Conservation (phyloP, 2,329 filamentous ascomycete genomes). For the Xylogone sp. region DNA sequence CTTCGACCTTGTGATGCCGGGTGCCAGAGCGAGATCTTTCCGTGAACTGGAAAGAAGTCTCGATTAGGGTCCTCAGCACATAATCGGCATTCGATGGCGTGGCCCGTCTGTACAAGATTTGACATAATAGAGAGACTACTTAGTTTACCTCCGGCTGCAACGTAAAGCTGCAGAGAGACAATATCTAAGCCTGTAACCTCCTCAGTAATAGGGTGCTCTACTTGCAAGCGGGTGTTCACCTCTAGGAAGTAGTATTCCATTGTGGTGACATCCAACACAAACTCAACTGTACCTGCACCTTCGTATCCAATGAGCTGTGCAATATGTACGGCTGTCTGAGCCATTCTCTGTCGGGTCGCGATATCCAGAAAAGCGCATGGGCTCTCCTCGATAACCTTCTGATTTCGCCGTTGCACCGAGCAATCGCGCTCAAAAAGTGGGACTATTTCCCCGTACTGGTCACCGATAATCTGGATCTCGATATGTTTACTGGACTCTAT, state of each 20-base stretch:
- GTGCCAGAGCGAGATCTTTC: slow-evolving; percentile 31
- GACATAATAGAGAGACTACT: neutral
- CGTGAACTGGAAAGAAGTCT: slow-evolving; percentile 34
- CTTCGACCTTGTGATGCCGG: slow-evolving; percentile 33
- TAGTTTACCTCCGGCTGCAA: slow-evolving; percentile 24
- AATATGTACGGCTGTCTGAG: slow-evolving; percentile 40
- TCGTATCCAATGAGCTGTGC: slow-evolving; percentile 50
- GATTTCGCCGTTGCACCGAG: slow-evolving; percentile 63
- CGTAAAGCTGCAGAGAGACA: slow-evolving; percentile 27
- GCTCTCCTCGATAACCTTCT: slow-evolving; percentile 70
- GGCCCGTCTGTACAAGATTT: slow-evolving; percentile 25
- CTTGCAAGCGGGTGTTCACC: slow-evolving; percentile 18
- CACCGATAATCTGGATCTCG: slow-evolving; percentile 66
- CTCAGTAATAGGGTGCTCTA: slow-evolving; percentile 20
- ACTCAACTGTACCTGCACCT: slow-evolving; percentile 58
- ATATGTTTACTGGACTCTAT: slow-evolving; percentile 57
- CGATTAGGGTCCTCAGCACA: slow-evolving; percentile 35
- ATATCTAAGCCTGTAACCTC: slow-evolving; percentile 16
- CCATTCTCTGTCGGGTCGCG: slow-evolving; percentile 22
- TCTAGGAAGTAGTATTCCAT: slow-evolving; percentile 37
- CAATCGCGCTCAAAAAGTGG: slow-evolving; percentile 64
- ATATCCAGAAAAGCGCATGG: slow-evolving; percentile 54
- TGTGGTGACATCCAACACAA: slow-evolving; percentile 53
- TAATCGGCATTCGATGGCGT: slow-evolving; percentile 38
- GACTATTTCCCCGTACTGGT: slow-evolving; percentile 52